phyloP scores from a whole-genome alignment of 495 filamentous ascomycete species.

The Parmelia sp. region DNA sequence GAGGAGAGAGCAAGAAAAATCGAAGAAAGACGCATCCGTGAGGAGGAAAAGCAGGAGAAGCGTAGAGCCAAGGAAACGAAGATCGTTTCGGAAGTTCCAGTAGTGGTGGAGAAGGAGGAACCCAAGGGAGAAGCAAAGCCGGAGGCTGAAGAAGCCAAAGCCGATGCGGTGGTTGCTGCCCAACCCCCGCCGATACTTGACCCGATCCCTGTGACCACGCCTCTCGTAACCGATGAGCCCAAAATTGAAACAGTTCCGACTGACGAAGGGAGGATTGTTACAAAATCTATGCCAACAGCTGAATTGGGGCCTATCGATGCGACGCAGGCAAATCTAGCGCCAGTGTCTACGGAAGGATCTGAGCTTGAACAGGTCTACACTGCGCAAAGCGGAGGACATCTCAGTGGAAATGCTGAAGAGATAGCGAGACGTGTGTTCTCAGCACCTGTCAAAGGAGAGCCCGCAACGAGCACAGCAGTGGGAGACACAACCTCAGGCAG shows the following conservation, averaged over 20 bases:
- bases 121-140: conserved; percentile 18
- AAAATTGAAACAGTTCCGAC: background rate
- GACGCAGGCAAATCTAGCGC: conserved; percentile 2
- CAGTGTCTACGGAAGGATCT: conserved; percentile 2
- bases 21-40: conserved; percentile 43
- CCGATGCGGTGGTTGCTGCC: conserved; percentile 23
- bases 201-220: conserved; percentile 20
- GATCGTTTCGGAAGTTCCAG: background rate
- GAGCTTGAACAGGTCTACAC: conserved; percentile 12
- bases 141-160: conserved; percentile 11
- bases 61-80: conserved; percentile 11
- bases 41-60: conserved; percentile 44
- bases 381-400: conserved; percentile 4
- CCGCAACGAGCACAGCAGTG: conserved; percentile 5
- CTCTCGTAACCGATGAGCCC: conserved; percentile 18
- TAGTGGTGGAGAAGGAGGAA: background rate
- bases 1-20: conserved; percentile 45
- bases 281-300: conserved; percentile 3
- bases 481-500: background rate
- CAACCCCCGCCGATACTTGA: conserved; percentile 22
- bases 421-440: conserved; percentile 19
- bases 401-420: conserved; percentile 8
- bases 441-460: conserved; percentile 18
- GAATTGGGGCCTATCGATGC: conserved; percentile 4
- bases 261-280: conserved; percentile 11